Evolutionary conservation across 306 rosid genomes (phyloP).

Genomic region (Vicia faba): DNA sequence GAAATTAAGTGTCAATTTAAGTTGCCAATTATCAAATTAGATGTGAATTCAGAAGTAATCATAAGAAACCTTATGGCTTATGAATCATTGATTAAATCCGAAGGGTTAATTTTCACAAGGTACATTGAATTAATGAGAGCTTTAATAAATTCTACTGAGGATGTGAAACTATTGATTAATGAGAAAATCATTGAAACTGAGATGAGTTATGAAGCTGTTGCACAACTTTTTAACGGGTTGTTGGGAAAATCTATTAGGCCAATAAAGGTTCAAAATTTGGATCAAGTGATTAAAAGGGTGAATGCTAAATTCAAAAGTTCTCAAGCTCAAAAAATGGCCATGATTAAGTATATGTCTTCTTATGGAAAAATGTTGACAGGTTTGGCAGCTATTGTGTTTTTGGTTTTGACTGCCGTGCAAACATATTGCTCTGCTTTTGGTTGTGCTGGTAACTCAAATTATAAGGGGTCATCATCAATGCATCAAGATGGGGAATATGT

Average conservation of each 20-base stretch:
- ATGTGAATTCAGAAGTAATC: not conserved
- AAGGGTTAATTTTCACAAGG: not conserved
- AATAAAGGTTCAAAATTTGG: not conserved
- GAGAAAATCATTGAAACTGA: not conserved
- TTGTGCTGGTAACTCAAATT: not conserved
- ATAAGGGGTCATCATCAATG: not conserved
- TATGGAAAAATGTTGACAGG: not conserved
- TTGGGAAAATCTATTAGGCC: conserved; percentile 9
- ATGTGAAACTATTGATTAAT: conserved; percentile 30
- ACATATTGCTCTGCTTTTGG: conserved; percentile 29
- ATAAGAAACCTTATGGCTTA: conserved; percentile 1
- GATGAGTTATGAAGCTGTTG: not conserved
- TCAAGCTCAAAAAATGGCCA: not conserved
- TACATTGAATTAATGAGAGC: conserved; percentile 41
- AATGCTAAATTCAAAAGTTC: not conserved
- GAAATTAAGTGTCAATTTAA: not conserved
- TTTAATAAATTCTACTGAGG: conserved; percentile 11
- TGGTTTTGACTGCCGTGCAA: conserved; percentile 28
- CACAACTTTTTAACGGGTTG: conserved; percentile 30
- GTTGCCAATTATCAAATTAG: conserved; percentile 24
- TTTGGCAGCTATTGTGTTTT: conserved; percentile 1
- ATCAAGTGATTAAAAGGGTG: not conserved
- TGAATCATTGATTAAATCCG: not conserved
- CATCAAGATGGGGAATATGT: not conserved
- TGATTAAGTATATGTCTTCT: conserved; percentile 4